Percentiles rank a stretch among this genome's conserved stretches.
phyloP scores from a whole-genome alignment of 2,329 filamentous ascomycete species.

The Paecilomyces fulvus region DNA sequence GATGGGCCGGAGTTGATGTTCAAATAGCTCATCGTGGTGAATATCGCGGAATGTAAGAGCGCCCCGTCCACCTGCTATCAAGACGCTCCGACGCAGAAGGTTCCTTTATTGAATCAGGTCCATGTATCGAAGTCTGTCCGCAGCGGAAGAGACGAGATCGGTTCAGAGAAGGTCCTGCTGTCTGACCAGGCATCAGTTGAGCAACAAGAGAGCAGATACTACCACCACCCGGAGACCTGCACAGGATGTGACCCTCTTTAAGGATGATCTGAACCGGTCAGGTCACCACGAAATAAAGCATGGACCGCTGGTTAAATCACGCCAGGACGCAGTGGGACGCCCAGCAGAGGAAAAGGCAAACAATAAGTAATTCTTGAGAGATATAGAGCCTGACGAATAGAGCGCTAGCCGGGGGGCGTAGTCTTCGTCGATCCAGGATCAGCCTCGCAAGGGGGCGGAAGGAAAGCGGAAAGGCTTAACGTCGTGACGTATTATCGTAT shows the following conservation, averaged over 20 bases:
- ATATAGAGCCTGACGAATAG: background rate
- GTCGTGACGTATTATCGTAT: background rate
- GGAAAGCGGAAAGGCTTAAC: background rate
- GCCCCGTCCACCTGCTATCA: background rate
- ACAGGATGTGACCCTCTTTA: background rate
- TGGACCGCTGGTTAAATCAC: background rate
- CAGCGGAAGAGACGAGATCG: background rate
- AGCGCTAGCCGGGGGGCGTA: background rate
- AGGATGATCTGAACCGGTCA: constrained; percentile 20
- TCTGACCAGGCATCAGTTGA: background rate
- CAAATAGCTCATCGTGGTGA: constrained; percentile 23
- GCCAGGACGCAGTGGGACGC: background rate
- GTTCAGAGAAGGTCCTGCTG: background rate
- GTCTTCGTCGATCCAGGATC: background rate
- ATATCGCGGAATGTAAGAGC: background rate
- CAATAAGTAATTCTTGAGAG: background rate
- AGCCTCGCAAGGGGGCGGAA: background rate
- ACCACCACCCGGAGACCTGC: background rate
- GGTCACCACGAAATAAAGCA: constrained; percentile 10
- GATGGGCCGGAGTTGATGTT: constrained; percentile 22
- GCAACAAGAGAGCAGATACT: background rate
- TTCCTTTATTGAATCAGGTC: background rate
- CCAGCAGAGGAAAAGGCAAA: background rate
- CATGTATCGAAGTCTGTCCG: background rate
- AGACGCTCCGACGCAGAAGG: background rate